Conservation (phyloP, 768 basidiomycete genomes). For the Dacryopinax primogenitus region DNA sequence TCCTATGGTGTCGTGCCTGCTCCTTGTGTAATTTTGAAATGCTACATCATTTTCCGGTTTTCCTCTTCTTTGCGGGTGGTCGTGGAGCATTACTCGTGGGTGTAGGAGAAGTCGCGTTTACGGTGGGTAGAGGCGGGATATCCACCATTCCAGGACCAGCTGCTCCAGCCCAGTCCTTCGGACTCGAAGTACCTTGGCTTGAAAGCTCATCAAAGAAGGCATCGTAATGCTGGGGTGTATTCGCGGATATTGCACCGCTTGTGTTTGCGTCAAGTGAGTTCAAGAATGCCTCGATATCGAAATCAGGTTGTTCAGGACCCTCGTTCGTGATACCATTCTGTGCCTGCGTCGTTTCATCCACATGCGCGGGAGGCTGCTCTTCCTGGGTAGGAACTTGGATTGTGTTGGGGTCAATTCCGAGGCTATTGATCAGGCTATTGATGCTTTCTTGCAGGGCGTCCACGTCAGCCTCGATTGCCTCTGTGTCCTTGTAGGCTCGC, state of each 20-base stretch:
- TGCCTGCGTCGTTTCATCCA: neutral
- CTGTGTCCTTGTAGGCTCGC: neutral
- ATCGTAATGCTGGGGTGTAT: neutral
- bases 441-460: slow-evolving; percentile 49
- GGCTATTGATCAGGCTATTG: slow-evolving; percentile 54
- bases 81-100: neutral
- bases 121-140: neutral
- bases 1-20: neutral
- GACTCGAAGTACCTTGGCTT: neutral
- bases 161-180: neutral
- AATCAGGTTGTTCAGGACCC: neutral
- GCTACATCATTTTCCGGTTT: neutral
- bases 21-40: neutral
- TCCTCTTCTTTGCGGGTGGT: neutral
- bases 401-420: slow-evolving; percentile 46
- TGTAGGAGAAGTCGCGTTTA: too few species aligned
- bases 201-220: neutral
- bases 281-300: slow-evolving; percentile 4
- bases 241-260: too few species aligned
- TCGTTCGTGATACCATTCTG: neutral
- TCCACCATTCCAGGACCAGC: neutral
- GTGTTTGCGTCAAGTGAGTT: too few species aligned
- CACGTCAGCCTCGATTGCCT: slow-evolving; percentile 9
- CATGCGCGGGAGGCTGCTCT: neutral
- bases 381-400: neutral